Evolutionary conservation across 2,329 filamentous ascomycete genomes (phyloP).

Genomic region (Dothiorella sarmentorum): DNA sequence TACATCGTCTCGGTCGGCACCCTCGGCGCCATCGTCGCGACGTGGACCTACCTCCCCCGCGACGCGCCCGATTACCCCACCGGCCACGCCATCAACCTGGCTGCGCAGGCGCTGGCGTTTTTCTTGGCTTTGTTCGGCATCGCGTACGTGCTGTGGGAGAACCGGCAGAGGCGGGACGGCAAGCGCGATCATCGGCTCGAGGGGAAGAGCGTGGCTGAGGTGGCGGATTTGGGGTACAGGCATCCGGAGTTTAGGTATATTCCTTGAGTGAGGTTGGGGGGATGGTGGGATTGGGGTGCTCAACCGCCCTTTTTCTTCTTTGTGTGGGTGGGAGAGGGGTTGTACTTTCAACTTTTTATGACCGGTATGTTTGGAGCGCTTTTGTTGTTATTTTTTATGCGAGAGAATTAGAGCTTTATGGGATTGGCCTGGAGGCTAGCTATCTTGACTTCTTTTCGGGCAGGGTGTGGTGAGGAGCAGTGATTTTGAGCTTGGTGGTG

Average conservation of each 20-base stretch:
- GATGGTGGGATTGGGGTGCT: neutral
- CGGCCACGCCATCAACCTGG: conserved; percentile 53
- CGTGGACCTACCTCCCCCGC: conserved; percentile 39
- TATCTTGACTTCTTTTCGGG: too few species aligned
- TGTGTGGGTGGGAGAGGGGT: neutral
- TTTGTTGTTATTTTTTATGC: too few species aligned
- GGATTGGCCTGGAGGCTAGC: too few species aligned
- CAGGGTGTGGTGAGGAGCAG: too few species aligned
- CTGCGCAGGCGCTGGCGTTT: conserved; percentile 46
- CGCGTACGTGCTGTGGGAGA: conserved; percentile 54
- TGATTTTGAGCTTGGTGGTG: too few species aligned
- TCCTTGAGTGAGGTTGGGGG: conserved; percentile 22
- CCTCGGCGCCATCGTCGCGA: conserved; percentile 56
- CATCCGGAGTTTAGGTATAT: conserved; percentile 58
- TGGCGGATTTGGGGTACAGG: conserved; percentile 49
- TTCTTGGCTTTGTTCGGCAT: conserved; percentile 49
- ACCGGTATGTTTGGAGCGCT: too few species aligned
- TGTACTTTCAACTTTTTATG: too few species aligned
- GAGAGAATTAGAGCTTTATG: too few species aligned
- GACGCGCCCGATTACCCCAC: conserved; percentile 45
- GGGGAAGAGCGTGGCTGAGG: conserved; percentile 48
- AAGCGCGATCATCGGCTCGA: conserved; percentile 50
- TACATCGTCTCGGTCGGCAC: conserved; percentile 52
- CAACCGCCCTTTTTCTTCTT: neutral
- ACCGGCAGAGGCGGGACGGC: conserved; percentile 47